Evolutionary conservation across 2,329 filamentous ascomycete species (phyloP).

Genomic region (Hypoxylon sp.): DNA sequence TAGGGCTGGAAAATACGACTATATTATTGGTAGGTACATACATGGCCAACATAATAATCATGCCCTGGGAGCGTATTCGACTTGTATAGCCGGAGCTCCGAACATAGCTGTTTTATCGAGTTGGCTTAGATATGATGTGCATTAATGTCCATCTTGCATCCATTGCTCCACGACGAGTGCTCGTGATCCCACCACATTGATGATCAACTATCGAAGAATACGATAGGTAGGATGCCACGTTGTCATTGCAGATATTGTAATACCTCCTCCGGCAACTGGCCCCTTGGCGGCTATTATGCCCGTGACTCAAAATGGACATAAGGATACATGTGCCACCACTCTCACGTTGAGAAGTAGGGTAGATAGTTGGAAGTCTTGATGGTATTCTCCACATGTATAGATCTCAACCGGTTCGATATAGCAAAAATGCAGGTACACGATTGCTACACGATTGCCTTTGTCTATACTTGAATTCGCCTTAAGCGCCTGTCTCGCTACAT

Average conservation of each 20-base stretch:
- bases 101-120: background rate
- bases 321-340: background rate
- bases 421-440: background rate
- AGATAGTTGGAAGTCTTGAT: background rate
- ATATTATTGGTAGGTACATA: background rate
- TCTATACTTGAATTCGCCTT: conserved; percentile 1
- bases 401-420: background rate
- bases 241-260: conserved; percentile 4
- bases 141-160: background rate
- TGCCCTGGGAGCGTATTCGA: background rate
- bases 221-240: conserved; percentile 10
- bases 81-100: background rate
- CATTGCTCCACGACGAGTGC: background rate
- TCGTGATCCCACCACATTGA: conserved; percentile 5
- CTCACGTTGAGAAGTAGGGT: background rate
- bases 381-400: background rate
- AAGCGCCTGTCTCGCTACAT: background rate
- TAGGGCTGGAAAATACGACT: background rate
- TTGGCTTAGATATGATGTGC: background rate
- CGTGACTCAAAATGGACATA: background rate
- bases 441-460: background rate
- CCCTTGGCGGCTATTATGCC: background rate
- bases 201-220: background rate
- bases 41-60: background rate
- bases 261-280: background rate